phyloP scores from a whole-genome alignment of 345 rosid genomes.

The Citropsis articulata region DNA sequence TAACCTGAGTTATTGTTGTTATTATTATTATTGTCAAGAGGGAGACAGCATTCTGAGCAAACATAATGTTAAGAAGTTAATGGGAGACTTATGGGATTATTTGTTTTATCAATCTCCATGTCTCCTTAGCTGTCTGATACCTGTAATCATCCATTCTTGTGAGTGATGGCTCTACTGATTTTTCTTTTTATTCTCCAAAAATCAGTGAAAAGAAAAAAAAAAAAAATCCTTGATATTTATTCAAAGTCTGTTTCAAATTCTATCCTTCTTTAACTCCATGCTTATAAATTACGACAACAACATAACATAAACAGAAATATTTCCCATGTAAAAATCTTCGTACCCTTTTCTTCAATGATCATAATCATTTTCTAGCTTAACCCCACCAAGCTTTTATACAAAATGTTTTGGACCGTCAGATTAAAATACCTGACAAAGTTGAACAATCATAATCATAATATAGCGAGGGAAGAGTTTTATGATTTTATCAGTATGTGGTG shows the following conservation, averaged over 20 bases:
- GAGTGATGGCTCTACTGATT: constrained; percentile 14
- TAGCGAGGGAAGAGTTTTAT: background rate
- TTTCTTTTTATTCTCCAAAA: too few species aligned
- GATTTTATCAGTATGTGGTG: background rate
- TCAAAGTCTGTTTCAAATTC: too few species aligned
- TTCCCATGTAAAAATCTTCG: constrained; percentile 7
- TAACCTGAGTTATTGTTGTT: background rate
- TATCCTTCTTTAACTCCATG: background rate
- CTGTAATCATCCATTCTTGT: constrained; percentile 31
- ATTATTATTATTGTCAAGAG: background rate
- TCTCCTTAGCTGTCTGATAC: constrained; percentile 37
- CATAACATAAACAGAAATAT: background rate
- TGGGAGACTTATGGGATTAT: constrained; percentile 36
- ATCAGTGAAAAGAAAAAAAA: too few species aligned
- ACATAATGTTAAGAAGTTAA: constrained; percentile 23
- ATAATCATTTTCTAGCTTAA: background rate
- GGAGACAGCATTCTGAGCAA: constrained; percentile 26
- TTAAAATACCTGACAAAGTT: constrained; percentile 20
- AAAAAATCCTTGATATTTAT: too few species aligned
- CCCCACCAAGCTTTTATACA: background rate
- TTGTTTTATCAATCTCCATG: constrained; percentile 41
- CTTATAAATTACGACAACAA: background rate
- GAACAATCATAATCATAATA: background rate
- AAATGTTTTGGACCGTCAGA: constrained; percentile 21
- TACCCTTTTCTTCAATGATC: background rate